Conservation (phyloP, 2,329 filamentous ascomycete genomes). For the Ilyonectria destructans region DNA sequence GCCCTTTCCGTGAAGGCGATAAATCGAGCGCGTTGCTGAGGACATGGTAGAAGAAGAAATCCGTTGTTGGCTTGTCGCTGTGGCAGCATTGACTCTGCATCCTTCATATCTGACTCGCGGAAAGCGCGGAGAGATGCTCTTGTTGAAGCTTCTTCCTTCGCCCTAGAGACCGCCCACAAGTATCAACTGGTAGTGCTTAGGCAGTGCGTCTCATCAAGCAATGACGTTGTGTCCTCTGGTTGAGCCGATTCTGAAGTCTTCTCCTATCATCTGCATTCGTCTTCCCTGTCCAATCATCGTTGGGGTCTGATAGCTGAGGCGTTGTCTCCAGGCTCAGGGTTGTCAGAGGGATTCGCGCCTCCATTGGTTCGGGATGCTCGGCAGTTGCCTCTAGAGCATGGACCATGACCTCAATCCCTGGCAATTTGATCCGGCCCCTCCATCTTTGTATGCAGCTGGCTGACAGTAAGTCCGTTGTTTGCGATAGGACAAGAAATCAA, state of each 20-base stretch:
- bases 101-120: too few species aligned
- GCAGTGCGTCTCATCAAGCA: conserved; percentile 4
- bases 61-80: neutral
- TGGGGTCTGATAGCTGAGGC: conserved; percentile 17
- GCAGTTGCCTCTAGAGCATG: neutral
- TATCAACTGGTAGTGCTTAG: neutral
- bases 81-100: neutral
- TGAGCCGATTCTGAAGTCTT: conserved; percentile 32
- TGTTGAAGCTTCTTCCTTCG: conserved; percentile 20
- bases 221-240: conserved; percentile 30
- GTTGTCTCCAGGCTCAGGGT: conserved; percentile 7
- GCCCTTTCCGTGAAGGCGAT: conserved; percentile 1
- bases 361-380: neutral
- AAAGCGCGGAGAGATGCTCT: neutral
- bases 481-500: neutral
- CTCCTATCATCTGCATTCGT: conserved; percentile 22
- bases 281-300: conserved; percentile 35
- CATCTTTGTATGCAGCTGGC: conserved; percentile 29
- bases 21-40: neutral
- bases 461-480: conserved; percentile 7
- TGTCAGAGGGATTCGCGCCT: neutral
- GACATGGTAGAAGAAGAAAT: neutral
- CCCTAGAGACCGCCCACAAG: neutral
- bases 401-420: neutral
- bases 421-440: neutral